Percentiles rank a stretch among this genome's conserved stretches.
These are phyloP conservation scores for Acacia concinna DNA, from an alignment of 331 rosid genomes.

Conservation along the genomic window DNA sequence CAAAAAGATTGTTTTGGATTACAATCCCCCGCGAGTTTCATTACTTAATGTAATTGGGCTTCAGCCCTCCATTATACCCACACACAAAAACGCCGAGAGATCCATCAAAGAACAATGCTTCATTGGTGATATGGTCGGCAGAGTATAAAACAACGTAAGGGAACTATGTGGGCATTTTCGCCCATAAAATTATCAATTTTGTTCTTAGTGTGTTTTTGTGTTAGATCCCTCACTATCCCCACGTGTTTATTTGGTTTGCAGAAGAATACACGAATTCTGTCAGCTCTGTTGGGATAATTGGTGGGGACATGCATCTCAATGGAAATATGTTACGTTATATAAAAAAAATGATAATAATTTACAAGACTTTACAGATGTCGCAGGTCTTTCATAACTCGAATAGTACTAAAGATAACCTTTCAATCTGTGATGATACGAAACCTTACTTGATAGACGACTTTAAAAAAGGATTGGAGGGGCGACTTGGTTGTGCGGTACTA, in stretches of 20 bases:
- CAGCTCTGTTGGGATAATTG: neutral
- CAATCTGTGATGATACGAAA: neutral
- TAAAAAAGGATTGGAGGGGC: constrained; percentile 80
- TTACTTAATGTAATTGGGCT: too few relatives aligned
- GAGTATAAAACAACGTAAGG: neutral
- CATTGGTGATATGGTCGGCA: neutral
- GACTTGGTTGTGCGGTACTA: constrained; percentile 44
- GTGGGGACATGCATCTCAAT: neutral
- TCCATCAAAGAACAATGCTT: neutral
- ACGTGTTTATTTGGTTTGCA: neutral
- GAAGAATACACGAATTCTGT: neutral
- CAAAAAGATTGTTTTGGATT: too few relatives aligned
- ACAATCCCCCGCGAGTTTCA: too few relatives aligned
- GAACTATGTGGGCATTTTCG: neutral
- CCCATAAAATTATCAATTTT: neutral
- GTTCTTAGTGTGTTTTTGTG: neutral
- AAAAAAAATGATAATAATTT: neutral
- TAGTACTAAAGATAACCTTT: neutral
- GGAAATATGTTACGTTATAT: neutral
- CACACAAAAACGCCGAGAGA: too few relatives aligned
- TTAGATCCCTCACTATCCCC: neutral
- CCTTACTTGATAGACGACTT: constrained; percentile 66
- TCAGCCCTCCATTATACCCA: too few relatives aligned
- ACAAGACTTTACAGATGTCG: constrained; percentile 22
- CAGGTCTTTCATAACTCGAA: neutral